phyloP scores from a whole-genome alignment of 2,329 filamentous ascomycete species.

The Teratosphaeria gauchensis region DNA sequence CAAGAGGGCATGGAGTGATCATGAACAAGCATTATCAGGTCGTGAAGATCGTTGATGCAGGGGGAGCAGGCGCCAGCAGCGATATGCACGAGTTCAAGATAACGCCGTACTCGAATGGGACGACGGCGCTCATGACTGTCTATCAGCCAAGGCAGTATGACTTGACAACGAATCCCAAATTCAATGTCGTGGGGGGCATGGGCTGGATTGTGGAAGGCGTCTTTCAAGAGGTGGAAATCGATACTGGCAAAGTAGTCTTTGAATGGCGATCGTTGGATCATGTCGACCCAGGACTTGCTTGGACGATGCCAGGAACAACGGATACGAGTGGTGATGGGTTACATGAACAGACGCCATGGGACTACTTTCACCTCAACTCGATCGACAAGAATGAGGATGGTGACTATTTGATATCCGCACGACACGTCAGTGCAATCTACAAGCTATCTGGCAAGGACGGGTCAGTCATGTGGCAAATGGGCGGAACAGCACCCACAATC shows the following conservation, averaged over 20 bases:
- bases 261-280: conserved; percentile 52
- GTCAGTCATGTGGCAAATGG: conserved; percentile 41
- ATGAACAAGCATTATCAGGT: conserved; percentile 42
- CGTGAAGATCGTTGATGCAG: conserved; percentile 36
- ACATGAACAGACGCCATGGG: conserved; percentile 38
- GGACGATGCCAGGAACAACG: conserved; percentile 35
- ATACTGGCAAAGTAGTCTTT: conserved; percentile 47
- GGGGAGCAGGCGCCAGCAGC: conserved; percentile 31
- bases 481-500: conserved; percentile 40
- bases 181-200: conserved; percentile 32
- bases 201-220: conserved; percentile 45
- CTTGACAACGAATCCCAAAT: conserved; percentile 31
- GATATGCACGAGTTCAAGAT: conserved; percentile 47
- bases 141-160: conserved; percentile 35
- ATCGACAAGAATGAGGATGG: conserved; percentile 41
- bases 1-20: conserved; percentile 43
- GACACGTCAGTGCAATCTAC: conserved; percentile 38
- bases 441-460: conserved; percentile 39
- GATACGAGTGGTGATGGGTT: conserved; percentile 39
- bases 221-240: conserved; percentile 47
- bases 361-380: conserved; percentile 48
- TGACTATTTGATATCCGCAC: conserved; percentile 41
- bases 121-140: conserved; percentile 28
- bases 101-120: conserved; percentile 34
- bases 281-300: conserved; percentile 40